These are phyloP conservation scores for Penicillium sp. DNA, from an alignment of 2,329 filamentous ascomycete species.

Conservation along the genomic window DNA sequence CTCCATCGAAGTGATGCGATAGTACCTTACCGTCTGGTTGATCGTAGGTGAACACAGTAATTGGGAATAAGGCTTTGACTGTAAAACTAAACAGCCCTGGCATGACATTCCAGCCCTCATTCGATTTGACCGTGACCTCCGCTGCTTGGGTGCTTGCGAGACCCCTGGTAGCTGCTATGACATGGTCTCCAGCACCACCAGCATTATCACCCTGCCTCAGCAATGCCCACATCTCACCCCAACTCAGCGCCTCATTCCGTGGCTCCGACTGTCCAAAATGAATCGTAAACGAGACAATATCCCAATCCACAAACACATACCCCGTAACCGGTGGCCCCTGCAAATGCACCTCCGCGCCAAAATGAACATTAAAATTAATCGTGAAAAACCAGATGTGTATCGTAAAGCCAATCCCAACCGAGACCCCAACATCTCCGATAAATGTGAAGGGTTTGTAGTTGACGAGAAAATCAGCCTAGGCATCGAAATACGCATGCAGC, in stretches of 20 bases:
- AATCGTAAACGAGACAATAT: conserved; percentile 5
- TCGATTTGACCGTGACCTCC: neutral
- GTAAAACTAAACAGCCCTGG: neutral
- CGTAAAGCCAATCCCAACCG: neutral
- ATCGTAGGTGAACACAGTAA: neutral
- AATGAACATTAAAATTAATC: neutral
- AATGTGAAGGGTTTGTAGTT: conserved; percentile 41
- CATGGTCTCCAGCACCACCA: neutral
- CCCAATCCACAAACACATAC: conserved; percentile 2
- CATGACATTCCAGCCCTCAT: neutral
- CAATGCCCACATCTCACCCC: neutral
- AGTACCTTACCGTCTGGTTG: neutral
- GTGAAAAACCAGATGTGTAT: conserved; percentile 29
- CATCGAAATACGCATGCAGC: conserved; percentile 39
- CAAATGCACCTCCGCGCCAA: conserved; percentile 3
- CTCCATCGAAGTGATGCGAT: neutral
- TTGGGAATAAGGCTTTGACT: neutral
- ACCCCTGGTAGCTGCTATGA: neutral
- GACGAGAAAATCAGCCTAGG: conserved; percentile 40
- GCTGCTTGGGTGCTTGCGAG: neutral
- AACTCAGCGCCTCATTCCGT: neutral
- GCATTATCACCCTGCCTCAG: neutral
- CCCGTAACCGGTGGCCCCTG: conserved; percentile 2
- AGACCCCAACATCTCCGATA: conserved; percentile 25
- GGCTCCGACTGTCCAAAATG: neutral